These are phyloP conservation scores for Dalbergia oliveri DNA, from an alignment of 306 rosid species.

Conservation along the genomic window DNA sequence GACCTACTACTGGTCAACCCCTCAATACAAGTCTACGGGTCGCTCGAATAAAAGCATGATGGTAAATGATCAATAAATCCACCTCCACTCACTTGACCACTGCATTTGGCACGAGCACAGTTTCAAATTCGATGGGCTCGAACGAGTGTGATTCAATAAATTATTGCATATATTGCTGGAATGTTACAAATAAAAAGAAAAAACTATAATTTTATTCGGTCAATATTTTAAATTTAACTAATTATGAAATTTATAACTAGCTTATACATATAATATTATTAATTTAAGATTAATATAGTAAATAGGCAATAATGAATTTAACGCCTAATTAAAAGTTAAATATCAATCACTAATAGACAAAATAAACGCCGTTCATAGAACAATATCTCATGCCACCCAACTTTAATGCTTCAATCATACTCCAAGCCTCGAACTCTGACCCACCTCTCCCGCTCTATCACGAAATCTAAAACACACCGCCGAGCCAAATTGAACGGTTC, in stretches of 20 bases:
- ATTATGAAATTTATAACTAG: too few relatives aligned
- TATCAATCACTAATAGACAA: too few relatives aligned
- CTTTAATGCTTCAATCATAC: conserved; percentile 23
- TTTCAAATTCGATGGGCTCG: background rate
- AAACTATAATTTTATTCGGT: too few relatives aligned
- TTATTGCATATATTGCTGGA: too few relatives aligned
- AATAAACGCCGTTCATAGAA: too few relatives aligned
- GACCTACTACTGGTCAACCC: conserved; percentile 12
- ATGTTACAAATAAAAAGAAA: too few relatives aligned
- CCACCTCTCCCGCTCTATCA: conserved; percentile 37
- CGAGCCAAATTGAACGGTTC: conserved; percentile 44
- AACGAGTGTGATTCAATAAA: background rate
- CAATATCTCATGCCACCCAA: conserved; percentile 12
- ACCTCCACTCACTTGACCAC: conserved; percentile 36
- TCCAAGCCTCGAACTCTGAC: background rate
- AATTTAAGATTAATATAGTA: too few relatives aligned
- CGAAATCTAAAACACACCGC: conserved; percentile 19
- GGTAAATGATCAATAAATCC: background rate
- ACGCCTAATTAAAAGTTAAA: too few relatives aligned
- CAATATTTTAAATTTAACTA: too few relatives aligned
- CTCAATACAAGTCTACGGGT: background rate
- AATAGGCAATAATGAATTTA: too few relatives aligned
- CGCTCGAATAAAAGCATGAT: background rate
- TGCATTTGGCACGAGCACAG: conserved; percentile 7
- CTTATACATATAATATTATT: too few relatives aligned